These are phyloP conservation scores for Grifola frondosa DNA, from an alignment of 1,284 basidiomycete genomes.

Conservation along the genomic window DNA sequence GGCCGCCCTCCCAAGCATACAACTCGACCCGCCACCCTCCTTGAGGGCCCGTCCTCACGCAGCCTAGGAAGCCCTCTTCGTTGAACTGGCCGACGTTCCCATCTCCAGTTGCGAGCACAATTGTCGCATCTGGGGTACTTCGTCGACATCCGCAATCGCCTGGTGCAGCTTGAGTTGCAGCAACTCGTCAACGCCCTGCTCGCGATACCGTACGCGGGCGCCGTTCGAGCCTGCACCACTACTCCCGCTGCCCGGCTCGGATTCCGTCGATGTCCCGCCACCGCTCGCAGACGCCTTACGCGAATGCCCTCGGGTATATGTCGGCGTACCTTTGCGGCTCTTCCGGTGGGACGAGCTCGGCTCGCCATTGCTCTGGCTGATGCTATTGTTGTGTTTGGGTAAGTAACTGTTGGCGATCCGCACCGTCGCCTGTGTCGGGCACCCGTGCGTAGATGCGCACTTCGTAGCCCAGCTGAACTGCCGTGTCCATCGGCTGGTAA, in stretches of 20 bases:
- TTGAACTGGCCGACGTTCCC: slow-evolving; percentile 87
- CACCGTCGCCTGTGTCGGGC: slow-evolving; percentile 65
- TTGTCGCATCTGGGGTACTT: slow-evolving; percentile 65
- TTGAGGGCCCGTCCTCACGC: slow-evolving; percentile 77
- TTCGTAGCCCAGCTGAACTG: slow-evolving; percentile 77
- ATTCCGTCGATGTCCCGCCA: slow-evolving; percentile 20
- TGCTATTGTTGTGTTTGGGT: slow-evolving; percentile 7
- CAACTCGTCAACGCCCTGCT: slow-evolving; percentile 87
- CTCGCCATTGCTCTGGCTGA: slow-evolving; percentile 10
- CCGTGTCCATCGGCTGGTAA: slow-evolving; percentile 77
- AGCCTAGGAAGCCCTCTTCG: slow-evolving; percentile 84
- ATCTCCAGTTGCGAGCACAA: slow-evolving; percentile 88
- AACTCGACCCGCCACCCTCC: slow-evolving; percentile 88
- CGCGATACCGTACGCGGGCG: slow-evolving; percentile 59
- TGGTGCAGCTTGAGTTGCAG: slow-evolving; percentile 86
- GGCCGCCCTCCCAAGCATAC: slow-evolving; percentile 79
- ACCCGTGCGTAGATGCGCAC: slow-evolving; percentile 78
- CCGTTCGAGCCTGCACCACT: too few species aligned
- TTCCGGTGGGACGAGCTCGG: slow-evolving; percentile 13
- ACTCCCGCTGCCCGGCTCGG: slow-evolving; percentile 16
- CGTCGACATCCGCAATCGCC: slow-evolving; percentile 68
- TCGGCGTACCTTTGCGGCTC: slow-evolving; percentile 9
- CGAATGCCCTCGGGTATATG: slow-evolving; percentile 17
- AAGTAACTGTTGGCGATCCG: slow-evolving; percentile 42
- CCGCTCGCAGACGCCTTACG: slow-evolving; percentile 21